phyloP scores from a whole-genome alignment of 352 stramenopile species.

The Phytopythium vexans region DNA sequence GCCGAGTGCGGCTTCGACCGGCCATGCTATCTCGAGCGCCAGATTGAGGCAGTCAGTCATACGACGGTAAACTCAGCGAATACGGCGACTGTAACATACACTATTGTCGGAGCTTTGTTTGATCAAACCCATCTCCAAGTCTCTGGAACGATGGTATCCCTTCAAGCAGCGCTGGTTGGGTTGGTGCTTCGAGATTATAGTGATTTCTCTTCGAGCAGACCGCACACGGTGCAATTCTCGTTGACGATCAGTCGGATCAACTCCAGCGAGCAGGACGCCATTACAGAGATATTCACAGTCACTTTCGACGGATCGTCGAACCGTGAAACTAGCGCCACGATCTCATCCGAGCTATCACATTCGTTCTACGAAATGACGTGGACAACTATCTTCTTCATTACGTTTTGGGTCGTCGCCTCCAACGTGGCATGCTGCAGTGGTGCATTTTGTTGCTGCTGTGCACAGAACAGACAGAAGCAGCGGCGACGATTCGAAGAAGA shows the following conservation, averaged over 20 bases:
- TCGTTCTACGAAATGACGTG: no score
- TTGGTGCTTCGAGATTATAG: constrained; percentile 38
- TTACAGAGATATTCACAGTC: constrained; percentile 25
- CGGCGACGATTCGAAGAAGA: constrained; percentile 35
- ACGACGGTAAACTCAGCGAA: not conserved
- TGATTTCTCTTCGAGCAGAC: constrained; percentile 10
- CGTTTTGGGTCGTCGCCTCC: constrained; percentile 39
- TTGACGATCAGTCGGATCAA: constrained; percentile 37
- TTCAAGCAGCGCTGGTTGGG: constrained; percentile 27
- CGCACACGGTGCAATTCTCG: constrained; percentile 30
- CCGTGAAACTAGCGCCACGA: not conserved
- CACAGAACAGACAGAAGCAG: constrained; percentile 31
- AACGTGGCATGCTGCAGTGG: constrained; percentile 45
- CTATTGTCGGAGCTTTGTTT: constrained; percentile 24
- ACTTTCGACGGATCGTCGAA: not conserved
- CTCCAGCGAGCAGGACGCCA: constrained; percentile 9
- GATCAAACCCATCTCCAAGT: constrained; percentile 41
- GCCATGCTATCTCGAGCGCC: constrained; percentile 23
- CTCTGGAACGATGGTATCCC: constrained; percentile 28
- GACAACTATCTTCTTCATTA: constrained; percentile 2
- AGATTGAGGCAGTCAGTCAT: not conserved
- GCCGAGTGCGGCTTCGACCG: constrained; percentile 39
- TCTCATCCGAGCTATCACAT: constrained; percentile 1
- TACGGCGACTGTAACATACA: constrained; percentile 14
- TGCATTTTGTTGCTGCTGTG: constrained; percentile 59